Conservation (phyloP, 768 basidiomycete species). For the Leccinellum rugosiceps region DNA sequence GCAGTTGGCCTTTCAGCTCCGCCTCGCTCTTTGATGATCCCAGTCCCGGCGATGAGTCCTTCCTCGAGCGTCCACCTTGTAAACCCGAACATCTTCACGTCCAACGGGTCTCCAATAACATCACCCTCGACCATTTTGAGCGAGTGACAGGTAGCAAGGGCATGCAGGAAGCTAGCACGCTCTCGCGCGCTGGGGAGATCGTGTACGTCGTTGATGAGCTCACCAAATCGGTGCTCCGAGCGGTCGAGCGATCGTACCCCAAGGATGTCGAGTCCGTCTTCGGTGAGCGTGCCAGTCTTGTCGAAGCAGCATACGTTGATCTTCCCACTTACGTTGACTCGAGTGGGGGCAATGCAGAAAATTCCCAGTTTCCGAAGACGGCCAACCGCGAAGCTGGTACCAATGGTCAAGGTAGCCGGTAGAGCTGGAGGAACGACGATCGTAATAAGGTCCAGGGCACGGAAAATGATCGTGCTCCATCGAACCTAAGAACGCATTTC, state of each 20-base stretch:
- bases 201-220: conserved; percentile 81
- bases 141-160: conserved; percentile 94
- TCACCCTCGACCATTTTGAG: conserved; percentile 86
- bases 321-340: conserved; percentile 94
- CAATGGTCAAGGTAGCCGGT: conserved; percentile 95
- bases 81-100: conserved; percentile 98
- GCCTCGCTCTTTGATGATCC: conserved; percentile 63
- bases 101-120: conserved; percentile 92
- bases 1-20: conserved; percentile 72
- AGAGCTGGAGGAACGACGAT: conserved; percentile 97
- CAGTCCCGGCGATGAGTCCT: conserved; percentile 69
- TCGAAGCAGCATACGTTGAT: conserved; percentile 98
- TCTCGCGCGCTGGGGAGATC: conserved; percentile 73
- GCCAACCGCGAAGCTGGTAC: conserved; percentile 90
- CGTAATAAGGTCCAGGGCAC: conserved; percentile 93
- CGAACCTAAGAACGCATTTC: conserved; percentile 51
- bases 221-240: conserved; percentile 75
- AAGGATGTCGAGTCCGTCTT: conserved; percentile 96
- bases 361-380: conserved; percentile 85
- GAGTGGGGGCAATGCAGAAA: conserved; percentile 94
- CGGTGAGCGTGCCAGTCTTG: conserved; percentile 97
- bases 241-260: conserved; percentile 88
- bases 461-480: conserved; percentile 88
- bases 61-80: conserved; percentile 96
- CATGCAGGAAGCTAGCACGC: conserved; percentile 86